Evolutionary conservation across 306 rosid species (phyloP).

Genomic region (Quercus engelmannii): DNA sequence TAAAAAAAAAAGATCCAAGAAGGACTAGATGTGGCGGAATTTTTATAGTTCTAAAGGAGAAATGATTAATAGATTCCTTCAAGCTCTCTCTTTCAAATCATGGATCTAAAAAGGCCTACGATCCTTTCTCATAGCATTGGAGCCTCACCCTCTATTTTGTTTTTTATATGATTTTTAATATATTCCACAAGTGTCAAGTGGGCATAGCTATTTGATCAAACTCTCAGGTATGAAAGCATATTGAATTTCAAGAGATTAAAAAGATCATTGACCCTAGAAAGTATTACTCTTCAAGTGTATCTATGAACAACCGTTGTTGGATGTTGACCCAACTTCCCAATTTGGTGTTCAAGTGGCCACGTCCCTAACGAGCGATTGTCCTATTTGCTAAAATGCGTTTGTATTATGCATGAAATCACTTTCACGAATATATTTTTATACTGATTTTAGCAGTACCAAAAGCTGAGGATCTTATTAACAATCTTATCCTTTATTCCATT

Average conservation of each 20-base stretch:
- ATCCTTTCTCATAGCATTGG: conserved; percentile 11
- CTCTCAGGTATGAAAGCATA: conserved; percentile 6
- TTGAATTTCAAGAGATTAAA: neutral
- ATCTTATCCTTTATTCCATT: neutral
- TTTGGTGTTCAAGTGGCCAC: conserved; percentile 26
- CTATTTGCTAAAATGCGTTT: conserved; percentile 13
- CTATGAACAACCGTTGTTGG: conserved; percentile 25
- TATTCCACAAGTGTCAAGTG: conserved; percentile 39
- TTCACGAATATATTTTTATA: neutral
- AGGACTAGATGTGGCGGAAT: conserved; percentile 18
- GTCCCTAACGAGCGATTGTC: conserved; percentile 20
- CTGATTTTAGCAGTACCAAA: neutral
- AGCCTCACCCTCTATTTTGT: conserved; percentile 3
- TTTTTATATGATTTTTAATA: no score
- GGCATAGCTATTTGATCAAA: conserved; percentile 36
- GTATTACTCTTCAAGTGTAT: conserved; percentile 13
- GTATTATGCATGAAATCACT: neutral
- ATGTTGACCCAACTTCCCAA: conserved; percentile 31
- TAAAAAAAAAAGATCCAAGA: neutral
- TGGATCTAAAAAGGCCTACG: conserved; percentile 18
- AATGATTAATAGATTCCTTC: conserved; percentile 40
- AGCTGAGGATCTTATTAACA: neutral
- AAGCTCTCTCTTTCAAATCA: conserved; percentile 42
- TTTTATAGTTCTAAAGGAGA: conserved; percentile 26
- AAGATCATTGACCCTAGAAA: conserved; percentile 19